Percentiles rank a stretch among this genome's conserved stretches.
Conservation (phyloP, 805 yeast genomes). For the Starmerella riodocensis region DNA sequence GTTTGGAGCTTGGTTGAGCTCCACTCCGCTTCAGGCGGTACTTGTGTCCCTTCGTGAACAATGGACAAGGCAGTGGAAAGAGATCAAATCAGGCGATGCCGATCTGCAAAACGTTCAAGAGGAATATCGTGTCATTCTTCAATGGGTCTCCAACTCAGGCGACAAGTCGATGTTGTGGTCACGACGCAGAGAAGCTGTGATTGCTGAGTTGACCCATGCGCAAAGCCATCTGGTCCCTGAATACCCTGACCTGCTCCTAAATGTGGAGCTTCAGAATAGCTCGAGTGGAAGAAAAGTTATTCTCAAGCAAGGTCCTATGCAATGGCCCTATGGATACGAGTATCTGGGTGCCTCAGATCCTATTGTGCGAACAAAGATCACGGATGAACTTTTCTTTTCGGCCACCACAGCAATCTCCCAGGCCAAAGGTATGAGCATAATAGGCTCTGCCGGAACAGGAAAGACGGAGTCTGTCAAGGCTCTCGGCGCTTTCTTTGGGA, state of each 20-base stretch:
- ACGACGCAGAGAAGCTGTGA: conserved; percentile 10
- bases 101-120: background rate
- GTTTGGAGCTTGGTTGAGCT: conserved; percentile 29
- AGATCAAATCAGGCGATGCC: no score
- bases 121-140: background rate
- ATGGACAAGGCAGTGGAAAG: conserved; percentile 1
- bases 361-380: conserved; percentile 63
- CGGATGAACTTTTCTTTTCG: conserved; percentile 48
- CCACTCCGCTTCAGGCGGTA: conserved; percentile 41
- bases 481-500: conserved; percentile 64
- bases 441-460: conserved; percentile 97
- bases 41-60: conserved; percentile 17
- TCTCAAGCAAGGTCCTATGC: conserved; percentile 40
- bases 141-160: conserved; percentile 3
- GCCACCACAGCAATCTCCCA: conserved; percentile 65
- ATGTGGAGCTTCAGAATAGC: background rate
- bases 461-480: conserved; percentile 86
- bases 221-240: conserved; percentile 1
- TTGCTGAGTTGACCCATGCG: conserved; percentile 10
- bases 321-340: conserved; percentile 61
- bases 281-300: conserved; percentile 23
- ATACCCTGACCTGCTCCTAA: background rate
- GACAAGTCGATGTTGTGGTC: conserved; percentile 8
- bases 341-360: conserved; percentile 64
- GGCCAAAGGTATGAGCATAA: conserved; percentile 73